A percentile compares a stretch with the other conserved stretches of the same genome.
These are phyloP conservation scores for Carnegiea gigantea DNA, from an alignment of 179 eudicot genomes.

Conservation along the genomic window DNA sequence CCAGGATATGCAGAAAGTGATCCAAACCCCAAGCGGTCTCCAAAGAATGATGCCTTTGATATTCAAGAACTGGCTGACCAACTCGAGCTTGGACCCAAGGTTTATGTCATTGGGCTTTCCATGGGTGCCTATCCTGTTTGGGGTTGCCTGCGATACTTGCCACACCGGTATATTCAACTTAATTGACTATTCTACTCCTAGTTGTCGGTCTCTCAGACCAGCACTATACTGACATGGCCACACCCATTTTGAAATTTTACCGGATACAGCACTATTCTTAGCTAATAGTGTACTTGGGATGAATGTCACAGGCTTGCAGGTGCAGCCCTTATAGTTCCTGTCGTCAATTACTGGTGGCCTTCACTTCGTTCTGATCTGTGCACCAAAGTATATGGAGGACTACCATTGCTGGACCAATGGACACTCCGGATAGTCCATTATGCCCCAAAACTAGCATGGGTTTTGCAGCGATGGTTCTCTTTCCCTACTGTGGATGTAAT, in stretches of 20 bases:
- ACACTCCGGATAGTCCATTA: constrained; percentile 27
- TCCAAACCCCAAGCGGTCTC: constrained; percentile 59
- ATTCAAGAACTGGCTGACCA: constrained; percentile 52
- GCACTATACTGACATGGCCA: background rate
- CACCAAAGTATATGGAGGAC: constrained; percentile 16
- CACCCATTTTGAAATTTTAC: background rate
- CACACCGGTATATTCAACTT: constrained; percentile 3
- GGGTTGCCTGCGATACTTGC: constrained; percentile 66
- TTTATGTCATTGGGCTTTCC: constrained; percentile 56
- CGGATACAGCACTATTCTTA: no score
- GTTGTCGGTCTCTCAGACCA: background rate
- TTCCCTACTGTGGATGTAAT: constrained; percentile 25
- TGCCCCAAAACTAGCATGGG: constrained; percentile 37
- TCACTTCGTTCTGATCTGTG: constrained; percentile 32
- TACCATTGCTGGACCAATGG: constrained; percentile 26
- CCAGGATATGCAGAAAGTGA: constrained; percentile 91
- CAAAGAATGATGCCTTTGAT: constrained; percentile 3
- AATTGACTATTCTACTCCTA: background rate
- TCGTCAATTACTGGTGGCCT: constrained; percentile 49
- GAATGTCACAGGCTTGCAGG: constrained; percentile 38
- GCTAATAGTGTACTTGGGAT: background rate
- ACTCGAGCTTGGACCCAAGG: constrained; percentile 56
- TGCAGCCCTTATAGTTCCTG: constrained; percentile 27
- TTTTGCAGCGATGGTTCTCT: constrained; percentile 28
- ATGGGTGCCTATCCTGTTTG: constrained; percentile 44